Conservation (phyloP, 345 rosid genomes). For the Euphorbia peplus region DNA sequence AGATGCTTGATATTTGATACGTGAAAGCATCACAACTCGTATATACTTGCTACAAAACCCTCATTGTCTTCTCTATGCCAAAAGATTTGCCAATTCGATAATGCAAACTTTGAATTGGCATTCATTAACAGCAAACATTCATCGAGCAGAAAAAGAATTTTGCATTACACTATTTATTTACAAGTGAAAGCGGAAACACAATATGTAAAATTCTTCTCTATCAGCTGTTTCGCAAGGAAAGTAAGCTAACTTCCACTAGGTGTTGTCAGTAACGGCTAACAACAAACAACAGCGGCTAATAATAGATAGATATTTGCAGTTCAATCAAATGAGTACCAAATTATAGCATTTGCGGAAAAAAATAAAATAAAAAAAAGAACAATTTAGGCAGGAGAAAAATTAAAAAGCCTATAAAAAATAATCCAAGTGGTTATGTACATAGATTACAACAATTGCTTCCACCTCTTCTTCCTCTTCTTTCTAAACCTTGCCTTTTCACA, state of each 20-base stretch:
- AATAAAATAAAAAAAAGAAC: not conserved
- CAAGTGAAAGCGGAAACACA: not conserved
- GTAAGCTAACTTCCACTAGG: too few species aligned
- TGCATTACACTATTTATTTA: not conserved
- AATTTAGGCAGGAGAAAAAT: not conserved
- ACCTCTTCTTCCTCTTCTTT: slow-evolving; percentile 13
- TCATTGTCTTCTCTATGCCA: not conserved
- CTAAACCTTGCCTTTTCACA: slow-evolving; percentile 28
- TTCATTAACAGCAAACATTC: not conserved
- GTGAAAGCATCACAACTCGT: not conserved
- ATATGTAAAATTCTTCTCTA: not conserved
- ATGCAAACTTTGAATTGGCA: too few species aligned
- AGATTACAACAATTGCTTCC: slow-evolving; percentile 34
- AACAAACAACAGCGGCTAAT: too few species aligned
- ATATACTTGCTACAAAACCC: not conserved
- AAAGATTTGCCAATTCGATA: too few species aligned
- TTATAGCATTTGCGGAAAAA: not conserved
- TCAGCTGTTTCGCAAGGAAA: too few species aligned
- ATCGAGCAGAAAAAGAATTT: not conserved
- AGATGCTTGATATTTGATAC: slow-evolving; percentile 6
- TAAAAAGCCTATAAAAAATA: slow-evolving; percentile 10
- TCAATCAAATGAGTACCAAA: too few species aligned
- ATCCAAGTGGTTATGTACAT: slow-evolving; percentile 38
- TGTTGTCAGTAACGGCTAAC: too few species aligned
- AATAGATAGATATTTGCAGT: too few species aligned